phyloP scores from a whole-genome alignment of 345 rosid genomes.

The Gossypium longicalyx region DNA sequence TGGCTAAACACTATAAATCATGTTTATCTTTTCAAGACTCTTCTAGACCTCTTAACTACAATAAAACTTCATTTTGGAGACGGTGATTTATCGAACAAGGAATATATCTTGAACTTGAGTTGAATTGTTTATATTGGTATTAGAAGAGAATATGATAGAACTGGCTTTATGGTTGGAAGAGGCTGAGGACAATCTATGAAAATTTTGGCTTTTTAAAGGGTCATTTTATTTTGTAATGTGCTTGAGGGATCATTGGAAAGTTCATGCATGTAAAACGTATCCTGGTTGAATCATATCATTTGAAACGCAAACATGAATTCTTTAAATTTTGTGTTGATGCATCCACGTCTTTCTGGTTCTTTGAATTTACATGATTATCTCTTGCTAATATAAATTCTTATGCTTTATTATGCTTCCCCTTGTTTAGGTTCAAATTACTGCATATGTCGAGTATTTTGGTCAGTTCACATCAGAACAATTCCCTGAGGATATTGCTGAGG shows the following conservation, averaged over 20 bases:
- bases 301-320: neutral
- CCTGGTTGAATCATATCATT: neutral
- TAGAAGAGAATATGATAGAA: neutral
- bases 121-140: neutral
- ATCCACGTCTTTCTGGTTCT: neutral
- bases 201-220: neutral
- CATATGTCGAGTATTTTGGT: constrained; percentile 88
- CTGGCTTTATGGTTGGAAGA: neutral
- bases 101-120: constrained; percentile 2
- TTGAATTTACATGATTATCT: neutral
- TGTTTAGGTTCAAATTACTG: constrained; percentile 77
- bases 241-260: neutral
- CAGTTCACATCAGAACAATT: constrained; percentile 89
- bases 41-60: neutral
- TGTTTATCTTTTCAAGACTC: neutral
- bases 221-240: neutral
- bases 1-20: neutral
- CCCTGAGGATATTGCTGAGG: constrained; percentile 94
- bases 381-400: constrained; percentile 3
- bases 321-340: neutral
- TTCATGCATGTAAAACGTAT: neutral
- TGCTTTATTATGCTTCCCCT: constrained; percentile 3
- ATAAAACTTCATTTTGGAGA: neutral
- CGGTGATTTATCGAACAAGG: neutral
- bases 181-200: neutral